Evolutionary conservation across 352 stramenopile species (phyloP), one percentile per base, ranked within the genome.

Genomic region (Globisporangium yorkense): DNA sequence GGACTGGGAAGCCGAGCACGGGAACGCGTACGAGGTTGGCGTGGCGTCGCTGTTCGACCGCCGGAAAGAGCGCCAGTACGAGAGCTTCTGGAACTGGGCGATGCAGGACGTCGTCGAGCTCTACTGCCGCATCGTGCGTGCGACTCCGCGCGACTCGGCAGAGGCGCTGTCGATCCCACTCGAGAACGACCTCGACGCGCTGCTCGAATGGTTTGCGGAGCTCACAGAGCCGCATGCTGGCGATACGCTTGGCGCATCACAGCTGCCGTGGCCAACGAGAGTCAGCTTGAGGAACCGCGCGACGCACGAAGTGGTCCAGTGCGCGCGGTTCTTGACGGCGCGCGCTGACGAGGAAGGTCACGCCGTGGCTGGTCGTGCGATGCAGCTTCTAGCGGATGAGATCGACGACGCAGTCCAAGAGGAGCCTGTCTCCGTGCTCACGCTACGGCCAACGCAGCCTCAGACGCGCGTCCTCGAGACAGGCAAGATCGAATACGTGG

Each of bases 41-140:
- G 84, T 92, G 56, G 48, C 61, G 51, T 54, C 74, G 21, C 73
- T 82, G 66, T 91, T 91, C 40, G 81, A 92, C 43, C 62, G 70
- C 20, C 79, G 79, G 39, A 90, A 89, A 70, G 77, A 89, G 48
- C 76, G 80, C 24, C 67, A 76, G 54, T 92, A 89, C 62, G 78
- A 89, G 63, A 89, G 78, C 57, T 89, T 79, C 65, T 92, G 83
- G 80, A 91, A 91, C 72, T 92, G 80, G 83, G 80, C 72, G 21
- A 58, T 88, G 20, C 80, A 90, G 62, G 80, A 89, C 57, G 66
- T 69, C 24, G 65, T 89, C 51, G 78, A 89, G 61, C 53, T 88
- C 39, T 87, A 85, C 63, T 83, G 77, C 56, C 67, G 71, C 16
- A 75, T 74, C 9, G 63, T 75, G 4, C 51, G 66, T n/a, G 62